Percentiles rank a stretch among this genome's conserved stretches.
Evolutionary conservation across 805 yeast species (phyloP).

Genomic region (Kuraishia ogatae): DNA sequence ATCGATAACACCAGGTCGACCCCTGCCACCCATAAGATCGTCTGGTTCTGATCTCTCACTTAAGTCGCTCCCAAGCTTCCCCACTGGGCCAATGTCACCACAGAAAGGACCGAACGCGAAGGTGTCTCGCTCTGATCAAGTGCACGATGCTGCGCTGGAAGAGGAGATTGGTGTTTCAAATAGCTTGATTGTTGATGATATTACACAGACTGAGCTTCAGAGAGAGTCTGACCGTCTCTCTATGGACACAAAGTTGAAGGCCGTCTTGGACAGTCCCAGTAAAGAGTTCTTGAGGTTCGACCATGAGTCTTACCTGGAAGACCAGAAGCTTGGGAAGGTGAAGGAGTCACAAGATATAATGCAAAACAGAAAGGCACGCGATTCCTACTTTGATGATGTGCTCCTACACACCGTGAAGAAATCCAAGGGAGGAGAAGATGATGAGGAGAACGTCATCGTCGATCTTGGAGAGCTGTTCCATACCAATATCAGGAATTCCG

Average conservation of each 20-base stretch:
- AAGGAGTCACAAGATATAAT: constrained; percentile 11
- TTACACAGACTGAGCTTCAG: constrained; percentile 5
- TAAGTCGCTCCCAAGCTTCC: constrained; percentile 24
- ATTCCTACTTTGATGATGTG: constrained; percentile 12
- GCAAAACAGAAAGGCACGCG: constrained; percentile 7
- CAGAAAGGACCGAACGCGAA: constrained; percentile 22
- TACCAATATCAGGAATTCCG: constrained; percentile 22
- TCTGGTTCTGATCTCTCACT: constrained; percentile 23
- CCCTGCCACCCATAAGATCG: constrained; percentile 26
- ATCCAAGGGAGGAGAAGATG: constrained; percentile 12
- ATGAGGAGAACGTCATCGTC: constrained; percentile 17
- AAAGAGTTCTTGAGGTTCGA: constrained; percentile 12
- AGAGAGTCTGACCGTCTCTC: constrained; percentile 18
- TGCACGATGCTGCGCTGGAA: constrained; percentile 10
- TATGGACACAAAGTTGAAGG: constrained; percentile 35
- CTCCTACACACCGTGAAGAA: constrained; percentile 1
- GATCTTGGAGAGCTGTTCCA: constrained; percentile 25
- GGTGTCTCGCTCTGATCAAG: constrained; percentile 9
- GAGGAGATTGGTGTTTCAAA: constrained; percentile 5
- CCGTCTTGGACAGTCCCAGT: constrained; percentile 23
- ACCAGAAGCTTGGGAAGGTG: constrained; percentile 12
- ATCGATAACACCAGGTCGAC: constrained; percentile 14
- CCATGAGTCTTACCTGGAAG: constrained; percentile 19
- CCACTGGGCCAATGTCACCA: constrained; percentile 10
- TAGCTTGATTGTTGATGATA: constrained; percentile 17